These are phyloP conservation scores for Solanum hybrid DNA, from an alignment of 305 asterid genomes.

Conservation along the genomic window DNA sequence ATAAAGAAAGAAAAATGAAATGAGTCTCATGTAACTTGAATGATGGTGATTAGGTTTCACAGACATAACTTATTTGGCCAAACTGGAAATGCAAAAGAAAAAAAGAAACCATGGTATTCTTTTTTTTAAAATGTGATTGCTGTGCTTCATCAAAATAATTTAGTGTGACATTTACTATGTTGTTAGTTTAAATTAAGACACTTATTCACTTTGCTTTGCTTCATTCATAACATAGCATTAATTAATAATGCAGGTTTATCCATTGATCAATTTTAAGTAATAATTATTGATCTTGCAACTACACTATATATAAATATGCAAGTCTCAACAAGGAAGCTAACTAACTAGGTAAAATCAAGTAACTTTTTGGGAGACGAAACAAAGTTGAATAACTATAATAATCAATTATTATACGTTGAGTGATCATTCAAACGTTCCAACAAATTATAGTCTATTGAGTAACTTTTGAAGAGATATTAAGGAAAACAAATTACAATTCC, in stretches of 20 bases:
- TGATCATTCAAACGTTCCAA: background rate
- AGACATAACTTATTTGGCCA: background rate
- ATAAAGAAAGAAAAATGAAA: background rate
- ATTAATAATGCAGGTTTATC: background rate
- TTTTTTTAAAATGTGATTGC: background rate
- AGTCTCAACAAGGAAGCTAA: background rate
- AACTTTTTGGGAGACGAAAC: background rate
- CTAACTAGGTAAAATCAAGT: background rate
- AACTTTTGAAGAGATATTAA: background rate
- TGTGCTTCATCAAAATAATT: background rate
- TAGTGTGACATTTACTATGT: background rate
- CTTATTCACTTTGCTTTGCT: background rate
- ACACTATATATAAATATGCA: background rate
- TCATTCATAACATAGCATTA: background rate
- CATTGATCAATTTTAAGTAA: background rate
- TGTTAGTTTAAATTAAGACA: background rate
- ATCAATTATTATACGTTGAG: background rate
- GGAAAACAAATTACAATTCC: background rate
- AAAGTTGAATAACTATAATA: background rate
- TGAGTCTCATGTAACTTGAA: background rate
- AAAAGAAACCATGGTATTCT: background rate
- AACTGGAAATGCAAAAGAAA: background rate
- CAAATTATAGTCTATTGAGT: background rate
- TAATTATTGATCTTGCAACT: background rate
- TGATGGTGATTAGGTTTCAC: background rate